Conservation (phyloP, 1,284 basidiomycete species). For the Marasmius tenuissimus region DNA sequence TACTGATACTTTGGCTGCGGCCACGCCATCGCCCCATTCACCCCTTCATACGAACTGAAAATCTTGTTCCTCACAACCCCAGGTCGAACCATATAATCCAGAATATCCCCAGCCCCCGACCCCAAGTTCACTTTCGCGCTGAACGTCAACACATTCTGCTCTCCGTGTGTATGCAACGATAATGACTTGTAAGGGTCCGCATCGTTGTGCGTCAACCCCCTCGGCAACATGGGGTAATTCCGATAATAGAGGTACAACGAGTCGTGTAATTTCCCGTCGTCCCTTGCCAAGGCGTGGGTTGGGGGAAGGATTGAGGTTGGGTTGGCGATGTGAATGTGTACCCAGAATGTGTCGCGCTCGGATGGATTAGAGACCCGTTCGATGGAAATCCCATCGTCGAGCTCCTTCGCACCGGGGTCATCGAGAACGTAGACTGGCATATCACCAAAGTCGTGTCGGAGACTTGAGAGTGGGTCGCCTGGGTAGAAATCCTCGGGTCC, state of each 20-base stretch:
- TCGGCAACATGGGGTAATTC: slow-evolving; percentile 72
- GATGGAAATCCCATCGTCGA: slow-evolving; percentile 94
- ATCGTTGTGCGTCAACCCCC: slow-evolving; percentile 47
- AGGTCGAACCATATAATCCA: slow-evolving; percentile 71
- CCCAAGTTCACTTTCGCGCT: slow-evolving; percentile 65
- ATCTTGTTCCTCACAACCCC: slow-evolving; percentile 74
- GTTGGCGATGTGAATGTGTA: slow-evolving; percentile 94
- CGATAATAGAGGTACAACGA: slow-evolving; percentile 69
- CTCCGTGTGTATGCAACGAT: slow-evolving; percentile 27
- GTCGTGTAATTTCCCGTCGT: slow-evolving; percentile 51
- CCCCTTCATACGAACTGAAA: slow-evolving; percentile 68
- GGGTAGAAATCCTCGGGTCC: slow-evolving; percentile 61
- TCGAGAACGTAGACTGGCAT: slow-evolving; percentile 91
- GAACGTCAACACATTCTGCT: slow-evolving; percentile 76
- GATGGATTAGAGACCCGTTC: slow-evolving; percentile 61
- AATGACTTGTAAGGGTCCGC: slow-evolving; percentile 66
- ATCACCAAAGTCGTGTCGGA: slow-evolving; percentile 86
- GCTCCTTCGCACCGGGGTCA: slow-evolving; percentile 77
- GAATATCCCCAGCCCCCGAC: slow-evolving; percentile 54
- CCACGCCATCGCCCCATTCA: slow-evolving; percentile 57
- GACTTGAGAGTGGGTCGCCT: slow-evolving; percentile 56
- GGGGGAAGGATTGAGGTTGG: slow-evolving; percentile 83
- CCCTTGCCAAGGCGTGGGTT: slow-evolving; percentile 55
- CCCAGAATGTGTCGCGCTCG: slow-evolving; percentile 58
- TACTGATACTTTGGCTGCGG: slow-evolving; percentile 21